phyloP scores from a whole-genome alignment of 305 asterid genomes.

The Petunia hybrid region DNA sequence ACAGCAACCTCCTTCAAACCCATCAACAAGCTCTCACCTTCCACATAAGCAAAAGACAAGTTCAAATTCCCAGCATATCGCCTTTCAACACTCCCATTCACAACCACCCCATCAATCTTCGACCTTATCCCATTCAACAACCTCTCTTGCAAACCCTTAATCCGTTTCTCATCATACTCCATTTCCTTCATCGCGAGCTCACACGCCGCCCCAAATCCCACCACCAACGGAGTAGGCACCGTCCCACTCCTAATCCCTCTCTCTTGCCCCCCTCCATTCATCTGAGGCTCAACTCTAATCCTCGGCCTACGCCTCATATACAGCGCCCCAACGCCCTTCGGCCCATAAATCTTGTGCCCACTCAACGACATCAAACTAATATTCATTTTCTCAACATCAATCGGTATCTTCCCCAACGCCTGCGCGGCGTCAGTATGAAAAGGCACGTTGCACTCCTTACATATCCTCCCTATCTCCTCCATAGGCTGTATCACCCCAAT shows the following conservation, averaged over 20 bases:
- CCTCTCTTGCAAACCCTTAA: constrained; percentile 67
- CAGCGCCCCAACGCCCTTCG: constrained; percentile 91
- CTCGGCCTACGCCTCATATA: constrained; percentile 93
- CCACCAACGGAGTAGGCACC: constrained; percentile 91
- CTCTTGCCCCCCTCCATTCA: constrained; percentile 99
- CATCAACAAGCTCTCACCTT: constrained; percentile 98
- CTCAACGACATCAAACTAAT: constrained; percentile 93
- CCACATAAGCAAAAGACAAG: constrained; percentile 91
- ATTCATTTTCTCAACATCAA: constrained; percentile 90
- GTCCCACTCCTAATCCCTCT: constrained; percentile 98
- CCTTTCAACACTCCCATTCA: constrained; percentile 88
- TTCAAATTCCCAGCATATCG: constrained; percentile 89
- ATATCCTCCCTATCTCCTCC: constrained; percentile 83
- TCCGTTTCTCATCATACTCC: constrained; percentile 84
- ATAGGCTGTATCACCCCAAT: constrained; percentile 92
- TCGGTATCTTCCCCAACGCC: constrained; percentile 82
- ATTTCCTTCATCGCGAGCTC: constrained; percentile 91
- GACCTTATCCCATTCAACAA: constrained; percentile 70
- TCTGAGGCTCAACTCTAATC: constrained; percentile 91
- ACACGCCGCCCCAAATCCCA: constrained; percentile 94
- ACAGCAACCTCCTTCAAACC: constrained; percentile 98
- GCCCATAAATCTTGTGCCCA: constrained; percentile 96
- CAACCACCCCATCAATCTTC: constrained; percentile 80
- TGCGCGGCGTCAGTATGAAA: constrained; percentile 95
- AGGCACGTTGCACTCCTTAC: constrained; percentile 82